These are phyloP conservation scores for Penicillium pulvis DNA, from an alignment of 495 filamentous ascomycete species.

Conservation along the genomic window DNA sequence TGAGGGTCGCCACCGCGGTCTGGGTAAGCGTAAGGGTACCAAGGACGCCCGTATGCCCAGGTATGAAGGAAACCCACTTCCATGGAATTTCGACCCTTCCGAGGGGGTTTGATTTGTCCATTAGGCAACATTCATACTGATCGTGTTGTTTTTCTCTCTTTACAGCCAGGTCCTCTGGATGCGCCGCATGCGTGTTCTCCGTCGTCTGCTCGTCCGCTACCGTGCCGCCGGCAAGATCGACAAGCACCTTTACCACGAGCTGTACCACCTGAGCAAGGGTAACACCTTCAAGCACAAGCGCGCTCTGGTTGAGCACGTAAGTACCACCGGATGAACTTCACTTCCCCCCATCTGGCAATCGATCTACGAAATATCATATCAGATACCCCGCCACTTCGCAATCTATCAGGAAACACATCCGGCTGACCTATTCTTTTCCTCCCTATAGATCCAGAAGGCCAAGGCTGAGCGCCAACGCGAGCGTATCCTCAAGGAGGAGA, in stretches of 20 bases:
- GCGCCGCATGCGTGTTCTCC: constrained; percentile 98
- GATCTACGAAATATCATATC: background rate
- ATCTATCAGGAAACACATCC: constrained; percentile 1
- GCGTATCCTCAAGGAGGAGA: constrained; percentile 93
- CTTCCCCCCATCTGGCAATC: background rate
- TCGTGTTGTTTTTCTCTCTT: constrained; percentile 12
- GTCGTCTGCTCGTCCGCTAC: constrained; percentile 98
- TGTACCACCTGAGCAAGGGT: constrained; percentile 99
- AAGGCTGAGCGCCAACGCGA: constrained; percentile 99
- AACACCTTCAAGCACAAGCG: constrained; percentile 99
- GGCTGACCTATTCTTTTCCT: constrained; percentile 33
- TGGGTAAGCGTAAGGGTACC: constrained; percentile 99
- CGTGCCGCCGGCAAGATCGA: constrained; percentile 99
- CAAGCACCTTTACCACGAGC: constrained; percentile 99
- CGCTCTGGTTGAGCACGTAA: constrained; percentile 97
- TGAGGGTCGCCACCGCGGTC: constrained; percentile 93
- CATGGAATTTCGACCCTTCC: background rate
- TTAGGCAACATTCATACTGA: constrained; percentile 19
- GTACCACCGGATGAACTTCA: constrained; percentile 41
- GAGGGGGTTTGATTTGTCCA: constrained; percentile 3
- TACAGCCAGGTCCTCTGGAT: constrained; percentile 95
- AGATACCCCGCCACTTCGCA: background rate
- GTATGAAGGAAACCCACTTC: constrained; percentile 53
- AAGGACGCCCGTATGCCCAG: constrained; percentile 98
- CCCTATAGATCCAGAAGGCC: constrained; percentile 91